Percentiles rank a stretch among this genome's conserved stretches.
phyloP scores from a whole-genome alignment of 2,329 filamentous ascomycete species.

The Trichothecium sympodiale region DNA sequence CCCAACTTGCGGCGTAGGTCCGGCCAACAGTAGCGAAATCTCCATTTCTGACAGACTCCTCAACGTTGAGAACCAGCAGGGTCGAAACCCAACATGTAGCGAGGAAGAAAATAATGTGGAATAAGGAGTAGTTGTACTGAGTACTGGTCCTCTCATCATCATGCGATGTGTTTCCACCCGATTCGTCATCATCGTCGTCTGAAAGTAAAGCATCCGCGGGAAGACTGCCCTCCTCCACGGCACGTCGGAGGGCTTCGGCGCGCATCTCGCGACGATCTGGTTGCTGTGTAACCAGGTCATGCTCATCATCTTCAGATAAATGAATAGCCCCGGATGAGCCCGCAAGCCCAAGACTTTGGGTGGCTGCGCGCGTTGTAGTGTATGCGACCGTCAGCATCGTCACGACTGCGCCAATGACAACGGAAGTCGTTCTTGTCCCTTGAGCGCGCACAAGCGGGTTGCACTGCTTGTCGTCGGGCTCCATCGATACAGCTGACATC shows the following conservation, averaged over 20 bases:
- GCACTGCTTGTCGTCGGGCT: conserved; percentile 86
- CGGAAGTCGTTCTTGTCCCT: conserved; percentile 78
- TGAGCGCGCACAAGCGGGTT: conserved; percentile 83
- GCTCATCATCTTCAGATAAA: conserved; percentile 64
- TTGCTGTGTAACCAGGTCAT: conserved; percentile 80
- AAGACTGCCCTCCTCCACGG: conserved; percentile 84
- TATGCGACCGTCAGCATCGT: conserved; percentile 97
- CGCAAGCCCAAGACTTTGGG: conserved; percentile 71
- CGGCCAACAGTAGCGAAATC: conserved; percentile 88
- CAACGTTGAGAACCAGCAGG: conserved; percentile 65
- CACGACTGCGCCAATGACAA: conserved; percentile 86
- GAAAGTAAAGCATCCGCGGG: conserved; percentile 82
- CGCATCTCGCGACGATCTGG: conserved; percentile 84
- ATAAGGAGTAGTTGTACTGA: conserved; percentile 92
- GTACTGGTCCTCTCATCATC: conserved; percentile 85
- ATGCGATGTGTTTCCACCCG: conserved; percentile 50
- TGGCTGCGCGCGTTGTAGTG: conserved; percentile 91
- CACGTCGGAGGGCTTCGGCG: conserved; percentile 77
- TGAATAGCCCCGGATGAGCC: conserved; percentile 36
- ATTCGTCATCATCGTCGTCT: conserved; percentile 56
- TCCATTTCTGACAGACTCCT: conserved; percentile 47
- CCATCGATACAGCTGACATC: conserved; percentile 97
- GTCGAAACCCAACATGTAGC: conserved; percentile 95
- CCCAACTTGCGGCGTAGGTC: conserved; percentile 97
- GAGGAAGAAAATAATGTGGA: conserved; percentile 96